phyloP scores from a whole-genome alignment of 331 rosid genomes.

The Phaseolus coccineus region DNA sequence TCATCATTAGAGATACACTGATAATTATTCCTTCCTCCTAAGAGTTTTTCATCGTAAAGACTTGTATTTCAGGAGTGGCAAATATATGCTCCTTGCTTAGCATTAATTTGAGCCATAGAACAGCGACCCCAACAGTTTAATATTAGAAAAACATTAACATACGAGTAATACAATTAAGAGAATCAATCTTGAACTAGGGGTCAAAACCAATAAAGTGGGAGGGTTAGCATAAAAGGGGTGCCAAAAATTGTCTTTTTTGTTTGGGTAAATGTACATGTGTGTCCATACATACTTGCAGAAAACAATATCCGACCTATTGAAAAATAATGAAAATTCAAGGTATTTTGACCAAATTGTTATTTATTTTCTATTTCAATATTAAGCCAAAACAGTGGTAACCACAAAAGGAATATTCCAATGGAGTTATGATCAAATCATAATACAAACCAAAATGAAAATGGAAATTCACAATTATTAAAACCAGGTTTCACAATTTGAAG shows the following conservation, averaged over 20 bases:
- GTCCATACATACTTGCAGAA: too few species aligned
- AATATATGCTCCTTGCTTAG: not conserved
- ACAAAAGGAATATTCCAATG: not conserved
- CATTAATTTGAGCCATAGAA: not conserved
- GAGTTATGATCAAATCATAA: not conserved
- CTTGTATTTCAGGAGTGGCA: not conserved
- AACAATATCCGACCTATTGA: too few species aligned
- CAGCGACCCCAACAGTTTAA: not conserved
- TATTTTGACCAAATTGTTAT: not conserved
- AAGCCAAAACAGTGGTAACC: not conserved
- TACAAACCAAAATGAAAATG: not conserved
- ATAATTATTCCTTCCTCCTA: not conserved
- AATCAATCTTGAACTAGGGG: not conserved
- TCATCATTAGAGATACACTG: not conserved
- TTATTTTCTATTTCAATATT: not conserved
- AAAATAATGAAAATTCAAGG: not conserved
- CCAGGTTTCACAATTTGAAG: not conserved
- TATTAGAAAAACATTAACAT: too few species aligned
- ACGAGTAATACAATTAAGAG: not conserved
- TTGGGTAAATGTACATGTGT: too few species aligned
- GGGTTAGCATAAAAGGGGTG: too few species aligned
- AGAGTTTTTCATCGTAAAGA: not conserved
- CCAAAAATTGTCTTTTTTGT: too few species aligned
- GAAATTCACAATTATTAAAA: not conserved
- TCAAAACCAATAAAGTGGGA: not conserved